phyloP scores from a whole-genome alignment of 352 stramenopile species.

The Phytophthora hybrid region DNA sequence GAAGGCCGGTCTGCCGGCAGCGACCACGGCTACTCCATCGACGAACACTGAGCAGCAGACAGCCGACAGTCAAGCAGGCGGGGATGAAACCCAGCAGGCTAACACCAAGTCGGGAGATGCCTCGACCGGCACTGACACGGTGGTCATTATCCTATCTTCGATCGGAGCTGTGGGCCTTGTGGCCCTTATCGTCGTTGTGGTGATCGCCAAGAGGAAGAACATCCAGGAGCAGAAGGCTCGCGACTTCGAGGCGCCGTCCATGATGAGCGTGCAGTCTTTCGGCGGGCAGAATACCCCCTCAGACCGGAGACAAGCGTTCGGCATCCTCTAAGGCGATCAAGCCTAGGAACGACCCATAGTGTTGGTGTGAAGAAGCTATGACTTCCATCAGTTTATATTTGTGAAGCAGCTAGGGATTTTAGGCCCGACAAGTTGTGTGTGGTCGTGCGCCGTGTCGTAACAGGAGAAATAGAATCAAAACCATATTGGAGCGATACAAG shows the following conservation, averaged over 20 bases:
- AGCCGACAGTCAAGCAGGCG: constrained; percentile 13
- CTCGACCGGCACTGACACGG: constrained; percentile 29
- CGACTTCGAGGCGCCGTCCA: constrained; percentile 32
- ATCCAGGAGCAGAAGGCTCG: constrained; percentile 40
- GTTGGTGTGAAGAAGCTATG: constrained; percentile 22
- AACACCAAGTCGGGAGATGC: constrained; percentile 29
- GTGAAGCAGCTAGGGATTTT: constrained; percentile 13
- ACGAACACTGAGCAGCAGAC: constrained; percentile 18
- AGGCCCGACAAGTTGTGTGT: constrained; percentile 1
- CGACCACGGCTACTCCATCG: constrained; percentile 14
- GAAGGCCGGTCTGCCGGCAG: constrained; percentile 2
- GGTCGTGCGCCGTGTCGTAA: constrained; percentile 9
- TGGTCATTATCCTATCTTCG: constrained; percentile 39
- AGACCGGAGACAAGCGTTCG: constrained; percentile 32
- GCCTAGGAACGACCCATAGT: not conserved
- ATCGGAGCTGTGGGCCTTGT: constrained; percentile 35
- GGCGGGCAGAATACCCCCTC: constrained; percentile 35
- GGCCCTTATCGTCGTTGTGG: constrained; percentile 36
- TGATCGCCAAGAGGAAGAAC: constrained; percentile 42
- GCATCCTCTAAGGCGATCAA: constrained; percentile 28
- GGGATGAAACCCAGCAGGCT: constrained; percentile 28
- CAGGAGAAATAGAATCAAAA: constrained; percentile 44
- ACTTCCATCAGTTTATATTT: constrained; percentile 35
- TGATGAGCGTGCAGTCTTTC: constrained; percentile 40
- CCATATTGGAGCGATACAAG: constrained; percentile 17